A percentile compares a stretch with the other conserved stretches of the same genome.
phyloP scores from a whole-genome alignment of 805 yeast genomes.

The Jamesozyma spencerorum region DNA sequence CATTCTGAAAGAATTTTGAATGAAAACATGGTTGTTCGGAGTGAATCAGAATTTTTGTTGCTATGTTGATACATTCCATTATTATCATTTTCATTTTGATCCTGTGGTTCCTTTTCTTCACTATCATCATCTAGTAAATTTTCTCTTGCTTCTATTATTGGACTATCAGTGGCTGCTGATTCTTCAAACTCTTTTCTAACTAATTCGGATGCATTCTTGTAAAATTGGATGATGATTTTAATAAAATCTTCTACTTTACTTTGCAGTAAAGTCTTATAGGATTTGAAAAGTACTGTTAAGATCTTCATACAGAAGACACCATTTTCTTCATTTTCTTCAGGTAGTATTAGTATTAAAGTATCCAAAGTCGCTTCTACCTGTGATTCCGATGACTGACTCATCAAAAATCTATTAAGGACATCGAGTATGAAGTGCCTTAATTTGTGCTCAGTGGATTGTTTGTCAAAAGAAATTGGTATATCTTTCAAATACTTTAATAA shows the following conservation, averaged over 20 bases:
- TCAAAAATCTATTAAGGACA: conserved; percentile 68
- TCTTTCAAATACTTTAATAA: conserved; percentile 52
- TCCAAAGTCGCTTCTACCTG: conserved; percentile 54
- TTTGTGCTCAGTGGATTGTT: conserved; percentile 63
- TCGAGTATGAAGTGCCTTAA: conserved; percentile 70
- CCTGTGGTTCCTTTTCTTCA: conserved; percentile 2
- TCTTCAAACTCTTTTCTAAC: conserved; percentile 60
- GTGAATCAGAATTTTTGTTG: conserved; percentile 30
- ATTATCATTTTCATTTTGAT: neutral
- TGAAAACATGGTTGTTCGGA: conserved; percentile 64
- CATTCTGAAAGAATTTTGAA: conserved; percentile 92
- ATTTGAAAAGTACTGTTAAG: conserved; percentile 74
- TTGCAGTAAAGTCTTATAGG: conserved; percentile 58
- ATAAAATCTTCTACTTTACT: conserved; percentile 75
- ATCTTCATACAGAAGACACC: conserved; percentile 87
- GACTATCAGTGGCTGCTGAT: conserved; percentile 4
- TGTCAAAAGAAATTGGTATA: conserved; percentile 64
- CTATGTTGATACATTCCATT: neutral
- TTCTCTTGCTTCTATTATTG: conserved; percentile 1
- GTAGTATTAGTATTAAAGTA: conserved; percentile 47
- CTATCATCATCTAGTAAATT: conserved; percentile 5
- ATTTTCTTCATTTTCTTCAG: conserved; percentile 86
- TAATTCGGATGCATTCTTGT: conserved; percentile 67
- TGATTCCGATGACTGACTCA: conserved; percentile 73
- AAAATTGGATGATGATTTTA: conserved; percentile 63